These are phyloP conservation scores for Clohesyomyces aquaticus DNA, from an alignment of 495 filamentous ascomycete genomes.

Conservation along the genomic window DNA sequence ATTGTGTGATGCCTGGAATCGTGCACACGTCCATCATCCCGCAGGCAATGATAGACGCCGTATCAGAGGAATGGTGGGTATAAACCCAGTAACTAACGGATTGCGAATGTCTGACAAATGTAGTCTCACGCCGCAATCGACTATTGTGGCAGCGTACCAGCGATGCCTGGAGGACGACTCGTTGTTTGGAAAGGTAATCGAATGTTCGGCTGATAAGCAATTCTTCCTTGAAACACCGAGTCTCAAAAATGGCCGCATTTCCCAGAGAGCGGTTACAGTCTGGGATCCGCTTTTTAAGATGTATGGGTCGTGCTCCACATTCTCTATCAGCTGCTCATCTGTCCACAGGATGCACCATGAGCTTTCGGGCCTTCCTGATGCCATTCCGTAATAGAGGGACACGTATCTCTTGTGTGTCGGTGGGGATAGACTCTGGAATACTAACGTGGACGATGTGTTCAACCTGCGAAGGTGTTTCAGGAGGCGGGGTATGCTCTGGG, in stretches of 20 bases:
- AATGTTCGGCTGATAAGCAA: conserved; percentile 46
- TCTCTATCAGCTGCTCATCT: not conserved
- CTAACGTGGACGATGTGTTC: not conserved
- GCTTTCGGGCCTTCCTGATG: conserved; percentile 46
- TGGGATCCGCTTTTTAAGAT: conserved; percentile 52
- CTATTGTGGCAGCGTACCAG: conserved; percentile 46
- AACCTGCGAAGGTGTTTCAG: not conserved
- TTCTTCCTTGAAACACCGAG: conserved; percentile 42
- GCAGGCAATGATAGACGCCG: conserved; percentile 46
- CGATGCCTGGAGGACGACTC: conserved; percentile 45
- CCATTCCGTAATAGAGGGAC: conserved; percentile 35
- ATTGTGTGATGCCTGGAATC: conserved; percentile 45
- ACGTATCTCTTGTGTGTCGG: no score
- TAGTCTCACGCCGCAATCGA: conserved; percentile 45
- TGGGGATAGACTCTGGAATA: no score
- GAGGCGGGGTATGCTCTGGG: not conserved
- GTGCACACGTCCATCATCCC: conserved; percentile 49
- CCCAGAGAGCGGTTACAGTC: conserved; percentile 44
- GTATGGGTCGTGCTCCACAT: conserved; percentile 17
- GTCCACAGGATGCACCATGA: conserved; percentile 44
- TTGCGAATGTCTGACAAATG: not conserved
- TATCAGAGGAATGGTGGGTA: conserved; percentile 38
- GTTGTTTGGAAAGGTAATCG: conserved; percentile 44
- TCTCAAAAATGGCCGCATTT: conserved; percentile 42
- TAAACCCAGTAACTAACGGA: not conserved